Percentiles rank a stretch among this genome's conserved stretches.
Conservation (phyloP, 108 stramenopile genomes). For the Cyclostephanos tholiformis region DNA sequence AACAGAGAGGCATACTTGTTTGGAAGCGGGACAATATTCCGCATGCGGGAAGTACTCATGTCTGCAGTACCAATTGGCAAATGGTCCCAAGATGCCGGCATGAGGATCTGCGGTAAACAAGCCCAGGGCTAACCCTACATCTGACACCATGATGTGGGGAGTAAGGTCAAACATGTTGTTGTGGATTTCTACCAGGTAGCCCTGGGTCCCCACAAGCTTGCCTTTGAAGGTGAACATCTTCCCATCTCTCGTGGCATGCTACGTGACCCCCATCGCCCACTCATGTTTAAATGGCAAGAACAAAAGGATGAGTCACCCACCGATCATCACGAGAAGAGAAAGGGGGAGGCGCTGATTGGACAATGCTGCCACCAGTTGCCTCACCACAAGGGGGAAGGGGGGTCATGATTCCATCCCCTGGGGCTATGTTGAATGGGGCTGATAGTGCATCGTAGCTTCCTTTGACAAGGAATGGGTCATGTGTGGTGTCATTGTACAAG, state of each 20-base stretch:
- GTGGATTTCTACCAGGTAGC: background rate
- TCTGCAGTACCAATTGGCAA: background rate
- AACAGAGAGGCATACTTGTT: conserved; percentile 18
- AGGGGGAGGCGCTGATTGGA: background rate
- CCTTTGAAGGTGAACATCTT: conserved; percentile 9
- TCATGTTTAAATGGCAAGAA: conserved; percentile 29
- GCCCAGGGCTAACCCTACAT: background rate
- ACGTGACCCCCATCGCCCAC: conserved; percentile 23
- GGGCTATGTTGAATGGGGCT: background rate
- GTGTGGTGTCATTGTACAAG: background rate
- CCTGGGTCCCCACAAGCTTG: conserved; percentile 1
- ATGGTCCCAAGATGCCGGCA: background rate
- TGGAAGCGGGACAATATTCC: conserved; percentile 20
- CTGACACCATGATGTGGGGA: background rate
- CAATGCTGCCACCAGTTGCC: background rate
- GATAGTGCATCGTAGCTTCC: background rate
- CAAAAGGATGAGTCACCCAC: background rate
- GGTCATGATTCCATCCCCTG: background rate
- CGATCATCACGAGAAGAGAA: background rate
- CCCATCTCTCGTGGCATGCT: conserved; percentile 12
- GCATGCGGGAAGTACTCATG: conserved; percentile 8
- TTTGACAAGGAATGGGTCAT: background rate
- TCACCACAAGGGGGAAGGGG: background rate
- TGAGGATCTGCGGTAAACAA: background rate
- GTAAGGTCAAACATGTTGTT: background rate